Percentiles rank a stretch among this genome's conserved stretches.
These are phyloP conservation scores for Coemansia sp. DNA, from an alignment of 192 early-diverging fungal genomes.

Conservation along the genomic window DNA sequence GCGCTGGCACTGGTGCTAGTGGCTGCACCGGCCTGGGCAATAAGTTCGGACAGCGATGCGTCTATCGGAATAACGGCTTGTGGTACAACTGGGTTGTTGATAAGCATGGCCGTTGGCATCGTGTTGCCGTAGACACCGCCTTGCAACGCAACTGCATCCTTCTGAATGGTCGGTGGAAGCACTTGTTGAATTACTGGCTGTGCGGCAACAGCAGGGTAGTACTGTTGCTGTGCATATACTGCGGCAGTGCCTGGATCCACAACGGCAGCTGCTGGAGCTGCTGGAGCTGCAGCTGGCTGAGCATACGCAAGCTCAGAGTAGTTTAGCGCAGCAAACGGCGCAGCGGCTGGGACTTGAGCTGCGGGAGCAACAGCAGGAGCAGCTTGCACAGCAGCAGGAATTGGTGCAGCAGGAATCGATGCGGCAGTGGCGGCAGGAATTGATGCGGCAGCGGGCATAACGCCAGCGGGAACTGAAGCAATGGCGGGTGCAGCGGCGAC, in stretches of 20 bases:
- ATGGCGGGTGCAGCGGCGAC: background rate
- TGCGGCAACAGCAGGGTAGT: constrained; percentile 26
- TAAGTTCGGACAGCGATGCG: constrained; percentile 12
- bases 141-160: background rate
- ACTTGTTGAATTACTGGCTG: constrained; percentile 18
- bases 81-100: constrained; percentile 1
- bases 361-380: constrained; percentile 6
- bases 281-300: constrained; percentile 18
- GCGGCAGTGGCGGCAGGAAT: background rate
- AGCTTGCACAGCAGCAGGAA: background rate
- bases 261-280: background rate
- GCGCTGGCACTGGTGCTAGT: background rate
- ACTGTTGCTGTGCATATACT: constrained; percentile 39
- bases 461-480: background rate
- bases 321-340: constrained; percentile 11
- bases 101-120: constrained; percentile 8
- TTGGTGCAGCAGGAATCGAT: background rate
- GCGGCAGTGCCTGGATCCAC: constrained; percentile 10
- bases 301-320: constrained; percentile 14
- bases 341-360: background rate
- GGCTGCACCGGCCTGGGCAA: constrained; percentile 7
- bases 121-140: background rate
- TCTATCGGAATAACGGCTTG: constrained; percentile 18
- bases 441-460: background rate
- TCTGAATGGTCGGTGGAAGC: background rate